Conservation (phyloP, 2,329 filamentous ascomycete genomes). For the Aspergillus ustus region DNA sequence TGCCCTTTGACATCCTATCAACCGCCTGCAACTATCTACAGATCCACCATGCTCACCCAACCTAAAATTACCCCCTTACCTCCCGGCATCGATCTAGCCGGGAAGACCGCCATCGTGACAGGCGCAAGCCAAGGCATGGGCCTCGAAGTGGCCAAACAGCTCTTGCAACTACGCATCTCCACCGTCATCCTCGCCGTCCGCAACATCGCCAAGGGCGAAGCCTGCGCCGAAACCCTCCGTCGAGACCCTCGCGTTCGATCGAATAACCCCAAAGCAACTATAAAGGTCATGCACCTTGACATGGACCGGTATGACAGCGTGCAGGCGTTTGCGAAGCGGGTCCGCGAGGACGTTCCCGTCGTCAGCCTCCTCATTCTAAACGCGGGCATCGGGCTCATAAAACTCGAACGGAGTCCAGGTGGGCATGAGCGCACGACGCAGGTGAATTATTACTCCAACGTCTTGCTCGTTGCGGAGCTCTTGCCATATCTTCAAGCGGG, state of each 20-base stretch:
- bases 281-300: constrained; percentile 28
- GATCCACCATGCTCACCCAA: background rate
- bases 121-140: constrained; percentile 34
- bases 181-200: constrained; percentile 31
- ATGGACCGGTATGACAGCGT: constrained; percentile 25
- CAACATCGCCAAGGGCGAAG: constrained; percentile 27
- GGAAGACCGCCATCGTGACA: constrained; percentile 33
- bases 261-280: constrained; percentile 11
- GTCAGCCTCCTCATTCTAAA: background rate
- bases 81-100: constrained; percentile 21
- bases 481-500: constrained; percentile 33
- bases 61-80: constrained; percentile 9
- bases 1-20: too few species aligned
- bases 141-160: constrained; percentile 28
- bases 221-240: constrained; percentile 10
- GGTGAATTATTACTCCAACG: constrained; percentile 37
- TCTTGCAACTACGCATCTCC: constrained; percentile 27
- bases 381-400: constrained; percentile 11
- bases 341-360: constrained; percentile 21
- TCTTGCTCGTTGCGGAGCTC: constrained; percentile 30
- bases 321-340: constrained; percentile 23
- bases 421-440: constrained; percentile 48
- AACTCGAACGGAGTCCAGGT: constrained; percentile 21
- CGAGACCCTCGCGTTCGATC: background rate
- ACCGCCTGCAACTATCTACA: too few species aligned